These are phyloP conservation scores for Smallanthus sonchifolius DNA, from an alignment of 129 eudicot species.

Conservation along the genomic window DNA sequence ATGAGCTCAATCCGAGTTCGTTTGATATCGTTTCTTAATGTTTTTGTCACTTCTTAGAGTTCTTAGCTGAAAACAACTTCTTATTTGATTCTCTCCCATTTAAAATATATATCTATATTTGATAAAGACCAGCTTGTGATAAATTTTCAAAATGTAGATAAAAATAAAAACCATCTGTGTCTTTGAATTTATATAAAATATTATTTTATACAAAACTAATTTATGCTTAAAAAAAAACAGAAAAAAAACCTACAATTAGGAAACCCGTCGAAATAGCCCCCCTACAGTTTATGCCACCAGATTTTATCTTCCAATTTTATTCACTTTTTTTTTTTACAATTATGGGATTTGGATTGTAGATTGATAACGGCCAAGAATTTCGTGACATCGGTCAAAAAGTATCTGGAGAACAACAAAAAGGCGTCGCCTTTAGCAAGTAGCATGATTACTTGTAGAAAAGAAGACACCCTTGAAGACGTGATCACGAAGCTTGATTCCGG, in stretches of 20 bases:
- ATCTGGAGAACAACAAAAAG: conserved; percentile 46
- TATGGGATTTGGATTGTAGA: conserved; percentile 34
- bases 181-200: too few relatives aligned
- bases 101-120: too few relatives aligned
- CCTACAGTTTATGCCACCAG: neutral
- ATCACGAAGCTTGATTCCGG: conserved; percentile 60
- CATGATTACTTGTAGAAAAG: conserved; percentile 72
- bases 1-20: too few relatives aligned
- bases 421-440: conserved; percentile 47
- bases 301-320: neutral
- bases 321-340: neutral
- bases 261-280: neutral
- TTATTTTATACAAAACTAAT: too few relatives aligned
- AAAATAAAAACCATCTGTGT: too few relatives aligned
- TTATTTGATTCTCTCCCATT: too few relatives aligned
- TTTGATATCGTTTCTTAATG: too few relatives aligned
- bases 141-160: too few relatives aligned
- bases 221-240: neutral
- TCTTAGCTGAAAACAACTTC: too few relatives aligned
- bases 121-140: too few relatives aligned
- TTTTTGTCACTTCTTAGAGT: too few relatives aligned
- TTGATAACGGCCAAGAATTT: conserved; percentile 87
- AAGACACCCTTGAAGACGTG: conserved; percentile 59
- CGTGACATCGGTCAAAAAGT: conserved; percentile 57
- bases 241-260: neutral